These are phyloP conservation scores for Phaffia tasmanica DNA, from an alignment of 768 basidiomycete species.

Conservation along the genomic window DNA sequence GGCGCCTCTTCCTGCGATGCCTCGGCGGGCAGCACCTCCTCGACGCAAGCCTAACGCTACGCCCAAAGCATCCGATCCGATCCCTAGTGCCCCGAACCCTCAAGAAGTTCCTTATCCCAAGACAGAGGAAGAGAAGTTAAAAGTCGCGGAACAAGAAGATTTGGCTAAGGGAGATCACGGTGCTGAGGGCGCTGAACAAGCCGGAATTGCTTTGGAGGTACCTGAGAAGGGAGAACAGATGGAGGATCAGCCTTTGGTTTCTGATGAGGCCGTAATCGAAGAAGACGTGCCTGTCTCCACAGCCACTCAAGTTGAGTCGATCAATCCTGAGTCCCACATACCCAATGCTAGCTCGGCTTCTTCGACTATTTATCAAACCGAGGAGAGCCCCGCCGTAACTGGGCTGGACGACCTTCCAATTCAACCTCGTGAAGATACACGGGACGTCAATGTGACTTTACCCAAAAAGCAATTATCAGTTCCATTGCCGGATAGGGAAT, in stretches of 20 bases:
- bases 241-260: constrained; percentile 4
- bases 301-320: constrained; percentile 1
- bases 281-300: neutral
- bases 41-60: constrained; percentile 17
- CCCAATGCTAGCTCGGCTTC: neutral
- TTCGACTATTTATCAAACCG: constrained; percentile 9
- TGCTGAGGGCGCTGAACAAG: constrained; percentile 33
- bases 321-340: neutral
- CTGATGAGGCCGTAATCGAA: neutral
- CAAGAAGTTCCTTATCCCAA: constrained; percentile 34
- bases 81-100: constrained; percentile 16
- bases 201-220: constrained; percentile 36
- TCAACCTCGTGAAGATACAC: neutral
- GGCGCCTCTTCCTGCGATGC: constrained; percentile 28
- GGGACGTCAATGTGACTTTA: neutral
- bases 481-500: constrained; percentile 21
- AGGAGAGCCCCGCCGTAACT: constrained; percentile 1
- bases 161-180: constrained; percentile 30
- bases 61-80: constrained; percentile 13
- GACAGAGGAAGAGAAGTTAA: constrained; percentile 29
- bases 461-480: constrained; percentile 8
- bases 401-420: neutral
- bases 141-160: constrained; percentile 30
- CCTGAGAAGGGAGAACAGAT: constrained; percentile 14
- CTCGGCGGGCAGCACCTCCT: constrained; percentile 29